Evolutionary conservation across 2,329 filamentous ascomycete species (phyloP), one percentile per base, ranked within the genome.

Genomic region (Aspergillus sp.): DNA sequence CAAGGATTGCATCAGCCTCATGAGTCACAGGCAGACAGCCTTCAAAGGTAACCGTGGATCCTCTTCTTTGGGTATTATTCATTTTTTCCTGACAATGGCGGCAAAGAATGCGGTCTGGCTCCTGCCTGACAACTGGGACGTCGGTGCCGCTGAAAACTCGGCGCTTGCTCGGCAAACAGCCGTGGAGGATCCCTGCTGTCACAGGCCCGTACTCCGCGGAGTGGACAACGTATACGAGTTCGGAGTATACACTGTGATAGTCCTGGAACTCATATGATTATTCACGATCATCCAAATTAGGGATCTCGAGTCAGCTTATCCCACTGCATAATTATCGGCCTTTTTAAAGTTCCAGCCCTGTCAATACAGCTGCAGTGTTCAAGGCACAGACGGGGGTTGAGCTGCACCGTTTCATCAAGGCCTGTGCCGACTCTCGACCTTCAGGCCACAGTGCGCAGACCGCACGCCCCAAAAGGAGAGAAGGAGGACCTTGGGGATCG

Each of bases 1-100:
- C 41, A 48, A 48, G n/a, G 30, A 59, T 61, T 57, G 54, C 61
- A 63, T 63, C 61, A 63, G 60, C 55, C 56, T 61, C 62, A 63
- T 62, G 57, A 59, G 30, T 64, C 59, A 58, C 51, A 37, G 39
- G 37, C 13, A 30, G 34, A 37, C 13, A 37, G 34, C 6, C 34
- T 37, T 37, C 15, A n/a, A 15, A 30, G 27, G 27, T 30, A 47
- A 37, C 46, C 46, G n/a, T 48, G 46, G 46, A 34, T 33, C 15
- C 27, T 34, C 34, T 13, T 5, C 34, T 37, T 37, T n/a, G 15
- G 13, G 15, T 37, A 56, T 54, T 42, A 47, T 47, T 47, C 41
- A 51, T 30, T 4, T 30, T 30, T 30, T 15, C 30, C 37, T 17
- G 30, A 34, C 33, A 22, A 34, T 37, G 34, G 27, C 27, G 27